Conservation (phyloP, 1,284 basidiomycete species). For the Heterobasidion parviporum region DNA sequence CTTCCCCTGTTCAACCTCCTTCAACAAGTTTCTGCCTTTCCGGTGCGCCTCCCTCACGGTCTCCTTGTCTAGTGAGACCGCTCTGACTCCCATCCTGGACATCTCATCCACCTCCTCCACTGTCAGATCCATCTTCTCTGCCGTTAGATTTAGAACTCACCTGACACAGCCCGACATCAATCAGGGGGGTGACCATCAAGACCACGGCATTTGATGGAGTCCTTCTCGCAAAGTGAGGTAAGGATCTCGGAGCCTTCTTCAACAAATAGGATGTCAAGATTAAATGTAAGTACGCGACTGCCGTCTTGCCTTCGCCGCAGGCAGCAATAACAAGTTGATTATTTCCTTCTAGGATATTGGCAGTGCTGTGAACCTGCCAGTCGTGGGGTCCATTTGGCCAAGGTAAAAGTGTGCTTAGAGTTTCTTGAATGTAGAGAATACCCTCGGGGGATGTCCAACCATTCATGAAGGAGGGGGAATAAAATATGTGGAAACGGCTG, state of each 20-base stretch:
- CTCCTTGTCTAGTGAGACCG: not conserved
- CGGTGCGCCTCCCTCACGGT: not conserved
- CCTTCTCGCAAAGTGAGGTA: not conserved
- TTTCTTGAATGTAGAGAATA: not conserved
- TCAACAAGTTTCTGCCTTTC: slow-evolving; percentile 1
- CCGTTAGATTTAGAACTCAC: not conserved
- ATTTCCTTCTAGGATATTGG: slow-evolving; percentile 4
- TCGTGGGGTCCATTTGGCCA: slow-evolving; percentile 7
- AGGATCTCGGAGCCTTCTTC: not conserved
- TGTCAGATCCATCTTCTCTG: not conserved
- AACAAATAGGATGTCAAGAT: not conserved
- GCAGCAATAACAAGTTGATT: slow-evolving; percentile 6
- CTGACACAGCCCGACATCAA: slow-evolving; percentile 6
- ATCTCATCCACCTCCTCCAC: slow-evolving; percentile 2
- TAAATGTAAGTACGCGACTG: slow-evolving; percentile 5
- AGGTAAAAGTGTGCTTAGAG: not conserved
- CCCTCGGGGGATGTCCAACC: not conserved
- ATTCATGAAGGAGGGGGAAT: not conserved
- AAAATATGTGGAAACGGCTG: too few relatives aligned
- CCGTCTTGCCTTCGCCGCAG: slow-evolving; percentile 9
- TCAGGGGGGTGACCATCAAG: slow-evolving; percentile 6
- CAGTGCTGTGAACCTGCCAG: slow-evolving; percentile 6
- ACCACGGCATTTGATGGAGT: not conserved
- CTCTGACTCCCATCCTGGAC: not conserved
- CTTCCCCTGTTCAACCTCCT: not conserved